Evolutionary conservation across 1,139 yeast genomes (phyloP).

Genomic region (Sugiyamaella castrensis): DNA sequence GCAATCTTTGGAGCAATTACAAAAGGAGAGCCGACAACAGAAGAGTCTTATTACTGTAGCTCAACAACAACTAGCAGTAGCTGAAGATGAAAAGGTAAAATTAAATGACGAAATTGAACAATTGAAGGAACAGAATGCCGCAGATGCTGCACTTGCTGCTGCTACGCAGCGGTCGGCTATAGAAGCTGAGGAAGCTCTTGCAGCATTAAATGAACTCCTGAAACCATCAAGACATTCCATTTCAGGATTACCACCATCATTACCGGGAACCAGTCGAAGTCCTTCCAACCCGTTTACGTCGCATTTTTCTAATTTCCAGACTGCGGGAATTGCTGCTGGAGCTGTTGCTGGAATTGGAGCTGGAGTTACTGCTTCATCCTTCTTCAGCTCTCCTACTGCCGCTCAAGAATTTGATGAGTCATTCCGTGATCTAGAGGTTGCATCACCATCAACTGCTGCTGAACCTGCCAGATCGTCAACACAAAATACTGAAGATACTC

Average conservation of each 20-base stretch:
- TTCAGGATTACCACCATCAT: not conserved
- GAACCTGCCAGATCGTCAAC: slow-evolving; percentile 42
- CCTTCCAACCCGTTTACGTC: slow-evolving; percentile 20
- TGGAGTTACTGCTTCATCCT: slow-evolving; percentile 24
- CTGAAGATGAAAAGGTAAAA: slow-evolving; percentile 50
- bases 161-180: slow-evolving; percentile 31
- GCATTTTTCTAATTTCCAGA: slow-evolving; percentile 3
- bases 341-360: slow-evolving; percentile 32
- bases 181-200: not conserved
- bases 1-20: slow-evolving; percentile 51
- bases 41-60: slow-evolving; percentile 62
- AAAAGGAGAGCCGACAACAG: slow-evolving; percentile 56
- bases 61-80: slow-evolving; percentile 64
- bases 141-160: slow-evolving; percentile 39
- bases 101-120: slow-evolving; percentile 43
- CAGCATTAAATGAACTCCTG: not conserved
- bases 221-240: too few species aligned
- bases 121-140: slow-evolving; percentile 36
- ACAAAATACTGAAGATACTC: slow-evolving; percentile 48
- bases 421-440: slow-evolving; percentile 29
- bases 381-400: slow-evolving; percentile 17
- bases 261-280: slow-evolving; percentile 15
- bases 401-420: slow-evolving; percentile 29
- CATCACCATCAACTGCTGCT: slow-evolving; percentile 33
- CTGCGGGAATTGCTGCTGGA: slow-evolving; percentile 18